Conservation (phyloP, 2,329 filamentous ascomycete species). For the Fusarium pilosicola region DNA sequence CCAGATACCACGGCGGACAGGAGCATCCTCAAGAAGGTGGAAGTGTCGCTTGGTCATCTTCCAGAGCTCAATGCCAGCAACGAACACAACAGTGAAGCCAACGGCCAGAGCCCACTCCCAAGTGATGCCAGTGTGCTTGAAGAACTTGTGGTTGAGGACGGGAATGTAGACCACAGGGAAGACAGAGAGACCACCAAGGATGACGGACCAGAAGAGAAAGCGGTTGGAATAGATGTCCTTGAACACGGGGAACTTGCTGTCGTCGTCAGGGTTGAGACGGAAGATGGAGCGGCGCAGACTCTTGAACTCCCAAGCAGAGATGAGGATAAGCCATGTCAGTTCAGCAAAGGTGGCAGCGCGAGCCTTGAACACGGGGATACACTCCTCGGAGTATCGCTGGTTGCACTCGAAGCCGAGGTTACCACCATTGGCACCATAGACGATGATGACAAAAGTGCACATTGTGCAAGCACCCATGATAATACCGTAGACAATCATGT, state of each 20-base stretch:
- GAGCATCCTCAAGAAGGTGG: slow-evolving; percentile 61
- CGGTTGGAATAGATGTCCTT: slow-evolving; percentile 74
- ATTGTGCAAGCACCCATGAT: slow-evolving; percentile 79
- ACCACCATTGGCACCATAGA: slow-evolving; percentile 66
- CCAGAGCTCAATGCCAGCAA: slow-evolving; percentile 76
- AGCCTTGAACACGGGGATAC: slow-evolving; percentile 72
- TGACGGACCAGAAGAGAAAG: slow-evolving; percentile 76
- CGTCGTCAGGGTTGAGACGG: slow-evolving; percentile 66
- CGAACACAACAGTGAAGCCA: slow-evolving; percentile 70
- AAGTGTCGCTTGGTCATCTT: slow-evolving; percentile 73
- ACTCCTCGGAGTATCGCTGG: slow-evolving; percentile 63
- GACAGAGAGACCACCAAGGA: slow-evolving; percentile 68
- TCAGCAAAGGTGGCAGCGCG: slow-evolving; percentile 78
- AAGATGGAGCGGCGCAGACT: slow-evolving; percentile 78
- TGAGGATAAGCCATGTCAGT: slow-evolving; percentile 77
- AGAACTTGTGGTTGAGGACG: slow-evolving; percentile 73
- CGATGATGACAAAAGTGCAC: slow-evolving; percentile 72
- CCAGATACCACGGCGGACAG: slow-evolving; percentile 62
- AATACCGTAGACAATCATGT: slow-evolving; percentile 82
- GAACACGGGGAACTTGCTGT: slow-evolving; percentile 63
- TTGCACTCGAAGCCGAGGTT: slow-evolving; percentile 72
- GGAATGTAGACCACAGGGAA: slow-evolving; percentile 79
- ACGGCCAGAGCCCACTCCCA: slow-evolving; percentile 82
- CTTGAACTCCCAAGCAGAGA: slow-evolving; percentile 83
- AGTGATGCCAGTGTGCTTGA: slow-evolving; percentile 75